phyloP scores from a whole-genome alignment of 1,284 basidiomycete species.

The Moniliella sp. region DNA sequence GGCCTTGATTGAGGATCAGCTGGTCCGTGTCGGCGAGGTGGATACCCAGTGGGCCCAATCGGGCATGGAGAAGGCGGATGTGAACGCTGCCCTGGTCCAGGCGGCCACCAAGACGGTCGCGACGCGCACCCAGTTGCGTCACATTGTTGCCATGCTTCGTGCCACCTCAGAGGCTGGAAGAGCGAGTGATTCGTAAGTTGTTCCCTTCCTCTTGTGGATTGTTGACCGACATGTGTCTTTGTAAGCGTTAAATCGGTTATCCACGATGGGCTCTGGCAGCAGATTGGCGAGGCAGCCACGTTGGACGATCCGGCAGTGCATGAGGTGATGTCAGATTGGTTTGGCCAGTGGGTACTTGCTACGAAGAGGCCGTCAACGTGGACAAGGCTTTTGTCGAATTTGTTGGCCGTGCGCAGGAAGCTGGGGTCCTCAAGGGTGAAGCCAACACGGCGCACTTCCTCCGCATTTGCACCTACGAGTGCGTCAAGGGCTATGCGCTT shows the following conservation, averaged over 20 bases:
- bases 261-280: too few relatives aligned
- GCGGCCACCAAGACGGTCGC: slow-evolving; percentile 51
- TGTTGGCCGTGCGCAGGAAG: slow-evolving; percentile 81
- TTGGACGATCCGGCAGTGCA: slow-evolving; percentile 34
- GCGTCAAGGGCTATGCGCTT: slow-evolving; percentile 75
- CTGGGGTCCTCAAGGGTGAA: slow-evolving; percentile 85
- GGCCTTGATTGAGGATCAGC: slow-evolving; percentile 59
- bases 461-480: slow-evolving; percentile 85
- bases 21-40: slow-evolving; percentile 57
- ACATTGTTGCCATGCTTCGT: slow-evolving; percentile 59
- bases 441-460: slow-evolving; percentile 95
- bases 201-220: slow-evolving; percentile 43
- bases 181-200: slow-evolving; percentile 54
- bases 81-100: slow-evolving; percentile 65
- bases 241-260: too few relatives aligned
- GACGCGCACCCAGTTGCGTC: slow-evolving; percentile 55
- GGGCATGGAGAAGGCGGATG: slow-evolving; percentile 58
- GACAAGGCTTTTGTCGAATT: slow-evolving; percentile 95
- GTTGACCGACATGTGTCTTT: too few relatives aligned
- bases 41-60: slow-evolving; percentile 80
- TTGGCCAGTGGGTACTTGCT: slow-evolving; percentile 78
- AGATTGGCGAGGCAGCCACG: slow-evolving; percentile 30
- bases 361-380: slow-evolving; percentile 64
- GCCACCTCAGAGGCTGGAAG: slow-evolving; percentile 46
- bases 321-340: slow-evolving; percentile 42